phyloP scores from a whole-genome alignment of 2,329 filamentous ascomycete genomes.

The Ophiostoma sp. region DNA sequence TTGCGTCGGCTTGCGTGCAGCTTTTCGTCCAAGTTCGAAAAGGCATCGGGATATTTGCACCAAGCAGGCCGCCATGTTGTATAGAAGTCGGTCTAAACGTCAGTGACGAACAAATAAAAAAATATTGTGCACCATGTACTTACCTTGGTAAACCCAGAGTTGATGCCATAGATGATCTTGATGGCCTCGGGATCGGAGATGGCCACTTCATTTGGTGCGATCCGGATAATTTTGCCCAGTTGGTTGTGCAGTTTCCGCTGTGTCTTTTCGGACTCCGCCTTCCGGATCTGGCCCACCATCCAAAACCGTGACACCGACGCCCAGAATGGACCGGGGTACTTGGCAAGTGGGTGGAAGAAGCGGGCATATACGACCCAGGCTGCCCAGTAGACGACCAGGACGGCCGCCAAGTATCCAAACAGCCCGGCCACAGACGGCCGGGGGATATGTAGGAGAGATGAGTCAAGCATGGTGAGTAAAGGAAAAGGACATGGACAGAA shows the following conservation, averaged over 20 bases:
- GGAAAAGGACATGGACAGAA: neutral
- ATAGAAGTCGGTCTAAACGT: conserved; percentile 4
- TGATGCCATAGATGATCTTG: conserved; percentile 5
- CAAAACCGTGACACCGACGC: conserved; percentile 7
- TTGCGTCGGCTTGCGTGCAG: neutral
- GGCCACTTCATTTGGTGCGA: conserved; percentile 1
- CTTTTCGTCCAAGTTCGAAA: neutral
- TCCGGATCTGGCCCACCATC: neutral
- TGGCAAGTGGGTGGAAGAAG: neutral
- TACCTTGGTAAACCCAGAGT: neutral
- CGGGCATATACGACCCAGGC: neutral
- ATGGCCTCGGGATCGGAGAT: conserved; percentile 2
- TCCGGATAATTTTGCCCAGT: neutral
- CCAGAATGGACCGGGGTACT: neutral
- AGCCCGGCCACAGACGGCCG: neutral
- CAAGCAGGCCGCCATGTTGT: neutral
- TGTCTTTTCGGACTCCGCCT: neutral
- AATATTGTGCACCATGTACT: neutral
- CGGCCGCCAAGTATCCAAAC: neutral
- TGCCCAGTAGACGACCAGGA: neutral
- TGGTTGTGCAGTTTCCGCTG: neutral
- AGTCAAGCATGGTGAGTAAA: neutral
- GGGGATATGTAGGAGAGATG: neutral
- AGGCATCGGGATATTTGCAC: conserved; percentile 9
- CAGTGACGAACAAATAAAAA: neutral